phyloP scores from a whole-genome alignment of 331 rosid genomes.

The Rhamnella rubrinervis region DNA sequence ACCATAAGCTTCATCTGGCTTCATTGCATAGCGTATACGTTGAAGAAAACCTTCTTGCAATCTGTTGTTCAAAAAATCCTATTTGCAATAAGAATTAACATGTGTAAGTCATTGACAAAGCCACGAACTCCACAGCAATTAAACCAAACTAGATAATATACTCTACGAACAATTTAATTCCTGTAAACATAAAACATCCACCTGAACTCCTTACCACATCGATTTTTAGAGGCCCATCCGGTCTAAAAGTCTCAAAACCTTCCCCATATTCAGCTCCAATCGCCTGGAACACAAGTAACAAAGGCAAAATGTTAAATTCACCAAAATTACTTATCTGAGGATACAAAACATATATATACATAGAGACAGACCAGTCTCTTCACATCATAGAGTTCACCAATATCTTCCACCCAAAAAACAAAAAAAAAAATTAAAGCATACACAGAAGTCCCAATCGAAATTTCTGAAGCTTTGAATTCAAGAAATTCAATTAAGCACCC shows the following conservation, averaged over 20 bases:
- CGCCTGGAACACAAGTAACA: slow-evolving; percentile 48
- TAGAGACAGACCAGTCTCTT: slow-evolving; percentile 1
- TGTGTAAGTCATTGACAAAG: slow-evolving; percentile 17
- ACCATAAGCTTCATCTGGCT: slow-evolving; percentile 99
- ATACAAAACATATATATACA: not conserved
- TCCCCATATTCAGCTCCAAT: slow-evolving; percentile 99
- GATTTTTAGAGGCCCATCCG: slow-evolving; percentile 88
- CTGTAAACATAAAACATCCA: not conserved
- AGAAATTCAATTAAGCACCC: not conserved
- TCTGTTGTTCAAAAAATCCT: slow-evolving; percentile 93
- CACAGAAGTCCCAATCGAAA: slow-evolving; percentile 15
- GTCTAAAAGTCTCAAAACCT: slow-evolving; percentile 94
- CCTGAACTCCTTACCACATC: slow-evolving; percentile 74
- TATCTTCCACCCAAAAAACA: not conserved
- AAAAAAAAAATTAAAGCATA: not conserved
- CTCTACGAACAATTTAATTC: not conserved
- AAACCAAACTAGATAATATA: not conserved
- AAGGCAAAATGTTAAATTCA: not conserved
- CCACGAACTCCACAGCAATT: slow-evolving; percentile 10
- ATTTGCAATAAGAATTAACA: slow-evolving; percentile 40
- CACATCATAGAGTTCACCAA: slow-evolving; percentile 13
- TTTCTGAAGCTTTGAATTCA: not conserved
- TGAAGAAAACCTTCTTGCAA: slow-evolving; percentile 94
- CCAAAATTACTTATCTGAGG: not conserved
- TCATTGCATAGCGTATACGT: slow-evolving; percentile 95